Conservation (phyloP, 164 flowering plant genomes). For the Amborella trichopoda region DNA sequence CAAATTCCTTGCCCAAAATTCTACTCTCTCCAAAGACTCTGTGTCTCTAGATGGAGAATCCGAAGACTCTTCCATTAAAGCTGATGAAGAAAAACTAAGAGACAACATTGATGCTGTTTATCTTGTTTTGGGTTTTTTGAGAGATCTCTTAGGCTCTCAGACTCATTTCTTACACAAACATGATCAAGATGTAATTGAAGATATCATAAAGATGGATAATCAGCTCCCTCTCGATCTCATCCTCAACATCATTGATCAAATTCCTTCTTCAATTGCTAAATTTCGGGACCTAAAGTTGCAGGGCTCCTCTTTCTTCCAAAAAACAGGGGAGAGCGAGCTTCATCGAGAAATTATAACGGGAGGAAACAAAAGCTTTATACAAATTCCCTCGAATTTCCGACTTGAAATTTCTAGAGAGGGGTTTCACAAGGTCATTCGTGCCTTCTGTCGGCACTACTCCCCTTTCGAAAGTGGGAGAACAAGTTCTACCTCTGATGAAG, state of each 20-base stretch:
- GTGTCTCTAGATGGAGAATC: no score
- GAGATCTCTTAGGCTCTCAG: neutral
- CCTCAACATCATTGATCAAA: neutral
- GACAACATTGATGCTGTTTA: constrained; percentile 8
- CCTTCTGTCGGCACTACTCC: constrained; percentile 7
- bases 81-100: no score
- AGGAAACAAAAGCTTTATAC: neutral
- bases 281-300: neutral
- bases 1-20: no score
- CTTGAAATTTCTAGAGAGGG: neutral
- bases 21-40: no score
- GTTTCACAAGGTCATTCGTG: neutral
- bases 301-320: neutral
- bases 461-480: neutral
- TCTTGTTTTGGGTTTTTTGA: constrained; percentile 4
- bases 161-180: no score
- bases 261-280: no score
- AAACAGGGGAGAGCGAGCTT: no score
- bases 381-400: neutral
- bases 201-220: constrained; percentile 4
- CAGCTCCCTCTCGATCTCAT: constrained; percentile 2
- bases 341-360: neutral
- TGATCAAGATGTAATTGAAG: neutral
- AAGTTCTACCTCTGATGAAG: no score
- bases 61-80: no score